Percentiles rank a stretch among this genome's conserved stretches.
These are phyloP conservation scores for Penicillium sp. DNA, from an alignment of 2,329 filamentous ascomycete species.

Conservation along the genomic window DNA sequence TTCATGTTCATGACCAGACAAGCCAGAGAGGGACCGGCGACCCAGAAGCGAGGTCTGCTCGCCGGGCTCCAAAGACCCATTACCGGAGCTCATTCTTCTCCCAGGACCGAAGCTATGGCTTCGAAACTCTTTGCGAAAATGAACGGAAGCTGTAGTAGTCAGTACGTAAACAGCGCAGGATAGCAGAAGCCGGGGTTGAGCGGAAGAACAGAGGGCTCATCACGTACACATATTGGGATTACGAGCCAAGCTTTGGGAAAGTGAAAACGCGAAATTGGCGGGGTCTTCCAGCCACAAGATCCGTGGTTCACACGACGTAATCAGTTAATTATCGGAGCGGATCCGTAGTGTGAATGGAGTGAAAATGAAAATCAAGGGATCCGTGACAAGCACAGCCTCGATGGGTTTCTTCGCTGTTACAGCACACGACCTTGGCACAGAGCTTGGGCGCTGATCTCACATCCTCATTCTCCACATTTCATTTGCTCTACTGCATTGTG, in stretches of 20 bases:
- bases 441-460: slow-evolving; percentile 4
- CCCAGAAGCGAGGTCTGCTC: slow-evolving; percentile 39
- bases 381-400: slow-evolving; percentile 10
- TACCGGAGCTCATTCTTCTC: slow-evolving; percentile 34
- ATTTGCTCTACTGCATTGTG: not conserved
- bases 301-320: slow-evolving; percentile 13
- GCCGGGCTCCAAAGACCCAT: slow-evolving; percentile 32
- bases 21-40: slow-evolving; percentile 19
- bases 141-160: slow-evolving; percentile 23
- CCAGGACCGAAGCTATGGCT: slow-evolving; percentile 30
- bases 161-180: slow-evolving; percentile 1
- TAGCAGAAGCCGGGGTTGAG: not conserved
- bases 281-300: slow-evolving; percentile 19
- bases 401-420: not conserved
- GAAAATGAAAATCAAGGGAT: slow-evolving; percentile 4
- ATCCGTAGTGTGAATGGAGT: slow-evolving; percentile 1
- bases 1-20: slow-evolving; percentile 14
- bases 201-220: not conserved
- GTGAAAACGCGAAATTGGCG: slow-evolving; percentile 5
- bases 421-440: slow-evolving; percentile 1
- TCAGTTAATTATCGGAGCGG: not conserved
- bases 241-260: slow-evolving; percentile 15
- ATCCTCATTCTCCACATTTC: not conserved
- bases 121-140: slow-evolving; percentile 31
- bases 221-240: slow-evolving; percentile 19